Base-by-base conservation (phyloP, 768 basidiomycete species). In the Hericium coralloides region DNA sequence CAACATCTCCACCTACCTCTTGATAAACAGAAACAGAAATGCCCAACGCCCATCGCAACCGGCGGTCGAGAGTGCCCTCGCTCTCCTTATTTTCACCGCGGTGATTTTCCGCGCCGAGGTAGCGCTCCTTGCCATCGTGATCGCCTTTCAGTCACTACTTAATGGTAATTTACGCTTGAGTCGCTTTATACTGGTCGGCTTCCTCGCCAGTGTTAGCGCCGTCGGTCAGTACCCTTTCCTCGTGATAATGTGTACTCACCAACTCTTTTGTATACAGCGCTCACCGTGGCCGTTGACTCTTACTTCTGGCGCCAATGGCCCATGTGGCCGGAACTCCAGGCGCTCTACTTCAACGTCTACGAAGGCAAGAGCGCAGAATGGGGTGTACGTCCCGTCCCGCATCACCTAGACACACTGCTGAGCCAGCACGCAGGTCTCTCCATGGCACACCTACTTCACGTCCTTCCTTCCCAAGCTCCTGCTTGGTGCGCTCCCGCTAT, bases 321-420 rank as follows among this genome's bases (percentile, higher is more conserved):
- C 4, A 66, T 95, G 0, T 98, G 94, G 95, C 95, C 97, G 0
- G 97, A 98, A 67, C 73, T 90, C 15, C 75, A 81, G 1, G 79
- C 82, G 0, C 60, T 95, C 12, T 84, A 83, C 60, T 99, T 92
- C 74, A 99, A 98, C 66, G 81, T 98, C 23, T 72, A 85, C 5
- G 70, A 92, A 66, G 93, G 94, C 14, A 93, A 95, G 68, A 86
- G 88, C 25, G 72, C 84, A 0, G 84, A 94, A 18, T 99, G 97
- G 97, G 97, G 97, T 60, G 92, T 95, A 68, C 61, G 89, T 77
- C 20, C 22, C 22, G 25, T 48, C 18, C 23, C 55, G 31, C 36
- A 23, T 38, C 50, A 20, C 20, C 41, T 8, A 22, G 26, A 7
- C 53, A 18, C 31, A 25, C 25, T 22, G 5, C 18, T 55, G 48